Percentiles rank a stretch among this genome's conserved stretches.
Conservation (phyloP, 1,139 yeast species). For the Blastobotrys arbuscula region DNA sequence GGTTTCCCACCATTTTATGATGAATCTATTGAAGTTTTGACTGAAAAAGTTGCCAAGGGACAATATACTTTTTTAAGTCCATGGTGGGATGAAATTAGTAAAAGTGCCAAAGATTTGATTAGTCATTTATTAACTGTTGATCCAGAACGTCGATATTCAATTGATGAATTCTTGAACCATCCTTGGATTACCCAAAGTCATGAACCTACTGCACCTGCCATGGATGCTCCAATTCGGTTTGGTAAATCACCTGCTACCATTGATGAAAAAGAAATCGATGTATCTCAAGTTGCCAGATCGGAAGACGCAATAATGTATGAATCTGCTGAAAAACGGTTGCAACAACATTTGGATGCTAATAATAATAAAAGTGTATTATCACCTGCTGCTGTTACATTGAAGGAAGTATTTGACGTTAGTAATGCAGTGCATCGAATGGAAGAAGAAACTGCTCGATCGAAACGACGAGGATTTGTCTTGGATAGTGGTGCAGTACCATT, state of each 20-base stretch:
- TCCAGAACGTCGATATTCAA: slow-evolving; percentile 69
- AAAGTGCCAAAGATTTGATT: slow-evolving; percentile 76
- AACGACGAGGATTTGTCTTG: slow-evolving; percentile 31
- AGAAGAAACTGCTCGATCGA: slow-evolving; percentile 61
- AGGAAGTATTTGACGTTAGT: slow-evolving; percentile 92
- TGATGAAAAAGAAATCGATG: not conserved
- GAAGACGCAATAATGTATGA: slow-evolving; percentile 4
- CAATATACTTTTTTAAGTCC: slow-evolving; percentile 79
- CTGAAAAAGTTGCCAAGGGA: slow-evolving; percentile 78
- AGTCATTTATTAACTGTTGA: slow-evolving; percentile 72
- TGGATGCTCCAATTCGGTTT: slow-evolving; percentile 23
- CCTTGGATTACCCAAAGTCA: slow-evolving; percentile 62
- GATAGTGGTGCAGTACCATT: slow-evolving; percentile 21
- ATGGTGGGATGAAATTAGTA: slow-evolving; percentile 95
- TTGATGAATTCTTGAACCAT: slow-evolving; percentile 71
- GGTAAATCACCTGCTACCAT: slow-evolving; percentile 11
- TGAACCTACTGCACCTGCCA: slow-evolving; percentile 29
- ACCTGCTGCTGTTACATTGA: slow-evolving; percentile 87
- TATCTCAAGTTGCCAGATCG: slow-evolving; percentile 3
- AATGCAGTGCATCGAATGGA: slow-evolving; percentile 92
- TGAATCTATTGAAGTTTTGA: slow-evolving; percentile 73
- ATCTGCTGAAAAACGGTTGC: slow-evolving; percentile 10
- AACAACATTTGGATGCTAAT: slow-evolving; percentile 9
- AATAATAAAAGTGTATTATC: slow-evolving; percentile 44
- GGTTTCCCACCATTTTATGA: slow-evolving; percentile 98